Evolutionary conservation across 83 land plant species (phyloP).

Genomic region (Diphasiastrum complanatum): DNA sequence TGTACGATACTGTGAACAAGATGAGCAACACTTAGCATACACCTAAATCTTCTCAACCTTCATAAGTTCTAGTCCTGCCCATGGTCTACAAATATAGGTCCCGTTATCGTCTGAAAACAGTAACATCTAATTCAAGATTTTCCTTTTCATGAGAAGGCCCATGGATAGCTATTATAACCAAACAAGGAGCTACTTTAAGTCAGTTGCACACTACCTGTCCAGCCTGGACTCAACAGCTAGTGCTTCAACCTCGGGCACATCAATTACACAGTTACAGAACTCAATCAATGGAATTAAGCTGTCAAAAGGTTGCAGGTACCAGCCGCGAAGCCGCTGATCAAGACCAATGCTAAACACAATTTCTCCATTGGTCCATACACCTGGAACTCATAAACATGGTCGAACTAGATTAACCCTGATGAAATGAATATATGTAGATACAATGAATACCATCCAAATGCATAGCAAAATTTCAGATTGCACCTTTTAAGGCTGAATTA

Average conservation of each 20-base stretch:
- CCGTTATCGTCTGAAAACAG: too few relatives aligned
- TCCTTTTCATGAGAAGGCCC: too few relatives aligned
- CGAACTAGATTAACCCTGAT: not conserved
- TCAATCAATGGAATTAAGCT: slow-evolving; percentile 34
- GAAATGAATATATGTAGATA: not conserved
- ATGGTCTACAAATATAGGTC: too few relatives aligned
- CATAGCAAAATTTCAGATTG: too few relatives aligned
- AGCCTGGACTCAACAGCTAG: slow-evolving; percentile 39
- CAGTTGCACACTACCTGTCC: not conserved
- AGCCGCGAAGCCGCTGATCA: slow-evolving; percentile 83
- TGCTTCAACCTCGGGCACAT: slow-evolving; percentile 89
- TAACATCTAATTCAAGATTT: too few relatives aligned
- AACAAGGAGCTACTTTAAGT: not conserved
- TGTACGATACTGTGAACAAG: too few relatives aligned
- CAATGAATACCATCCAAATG: slow-evolving; percentile 1
- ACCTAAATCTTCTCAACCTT: too few relatives aligned
- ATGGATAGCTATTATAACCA: not conserved
- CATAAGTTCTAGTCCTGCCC: too few relatives aligned
- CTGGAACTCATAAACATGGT: slow-evolving; percentile 28
- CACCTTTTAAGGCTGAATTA: slow-evolving; percentile 79
- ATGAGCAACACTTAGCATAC: too few relatives aligned
- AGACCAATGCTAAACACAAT: slow-evolving; percentile 89
- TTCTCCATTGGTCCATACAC: slow-evolving; percentile 84
- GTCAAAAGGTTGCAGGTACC: slow-evolving; percentile 37
- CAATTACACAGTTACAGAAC: slow-evolving; percentile 45